phyloP scores from a whole-genome alignment of 2,329 filamentous ascomycete species.

The Aureobasidium pullulans region DNA sequence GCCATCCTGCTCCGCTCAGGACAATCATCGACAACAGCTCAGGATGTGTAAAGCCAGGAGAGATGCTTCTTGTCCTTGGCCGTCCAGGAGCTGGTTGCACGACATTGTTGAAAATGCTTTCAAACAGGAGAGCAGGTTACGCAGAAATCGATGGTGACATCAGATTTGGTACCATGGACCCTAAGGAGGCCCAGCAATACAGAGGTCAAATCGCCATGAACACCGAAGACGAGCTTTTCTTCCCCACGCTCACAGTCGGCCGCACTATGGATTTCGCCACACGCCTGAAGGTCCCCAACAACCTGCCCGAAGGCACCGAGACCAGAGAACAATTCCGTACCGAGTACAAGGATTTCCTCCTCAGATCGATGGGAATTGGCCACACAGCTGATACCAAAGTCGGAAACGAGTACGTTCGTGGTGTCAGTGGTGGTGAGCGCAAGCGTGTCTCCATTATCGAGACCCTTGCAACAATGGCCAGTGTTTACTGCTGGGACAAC shows the following conservation, averaged over 20 bases:
- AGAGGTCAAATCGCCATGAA: constrained; percentile 40
- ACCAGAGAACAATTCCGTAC: constrained; percentile 40
- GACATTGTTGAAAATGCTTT: constrained; percentile 61
- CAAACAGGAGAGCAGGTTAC: constrained; percentile 49
- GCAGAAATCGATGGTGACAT: constrained; percentile 34
- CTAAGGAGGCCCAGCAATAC: constrained; percentile 35
- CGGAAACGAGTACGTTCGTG: constrained; percentile 58
- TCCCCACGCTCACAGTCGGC: constrained; percentile 50
- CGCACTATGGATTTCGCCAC: constrained; percentile 51
- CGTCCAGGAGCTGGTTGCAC: constrained; percentile 57
- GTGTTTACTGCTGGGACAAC: constrained; percentile 62
- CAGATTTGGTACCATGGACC: constrained; percentile 44
- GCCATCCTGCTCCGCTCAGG: constrained; percentile 49
- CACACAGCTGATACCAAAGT: constrained; percentile 60
- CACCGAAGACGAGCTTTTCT: constrained; percentile 44
- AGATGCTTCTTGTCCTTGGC: constrained; percentile 31
- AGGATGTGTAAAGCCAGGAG: constrained; percentile 61
- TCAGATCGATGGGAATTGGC: constrained; percentile 50
- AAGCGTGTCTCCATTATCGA: constrained; percentile 66
- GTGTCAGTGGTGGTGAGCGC: constrained; percentile 61
- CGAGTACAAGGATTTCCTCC: constrained; percentile 47
- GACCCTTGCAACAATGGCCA: constrained; percentile 49
- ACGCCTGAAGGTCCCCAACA: constrained; percentile 42
- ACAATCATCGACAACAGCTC: constrained; percentile 55
- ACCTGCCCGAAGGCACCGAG: constrained; percentile 28